Percentiles rank a stretch among this genome's conserved stretches.
Conservation (phyloP, 345 rosid species). For the Dovyalis caffra region DNA sequence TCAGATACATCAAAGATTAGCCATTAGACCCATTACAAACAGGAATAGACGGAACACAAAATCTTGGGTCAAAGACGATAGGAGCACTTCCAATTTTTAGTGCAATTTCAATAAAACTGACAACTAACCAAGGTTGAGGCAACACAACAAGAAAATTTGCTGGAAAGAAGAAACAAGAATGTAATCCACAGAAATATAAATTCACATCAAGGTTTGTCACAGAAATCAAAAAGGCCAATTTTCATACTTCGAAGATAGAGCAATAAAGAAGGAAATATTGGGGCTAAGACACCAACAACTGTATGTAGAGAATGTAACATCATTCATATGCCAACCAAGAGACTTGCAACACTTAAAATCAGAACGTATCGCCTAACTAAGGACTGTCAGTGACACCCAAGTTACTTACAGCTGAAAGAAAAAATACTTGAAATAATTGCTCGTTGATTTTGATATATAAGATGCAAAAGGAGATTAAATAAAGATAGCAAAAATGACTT, state of each 20-base stretch:
- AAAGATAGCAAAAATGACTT: slow-evolving; percentile 5
- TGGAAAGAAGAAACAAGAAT: background rate
- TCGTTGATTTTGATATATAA: background rate
- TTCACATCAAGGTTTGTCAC: background rate
- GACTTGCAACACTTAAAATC: background rate
- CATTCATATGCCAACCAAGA: background rate
- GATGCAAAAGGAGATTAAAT: background rate
- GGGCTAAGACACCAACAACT: background rate
- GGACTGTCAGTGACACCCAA: background rate
- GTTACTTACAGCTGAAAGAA: background rate
- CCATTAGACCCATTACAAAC: background rate
- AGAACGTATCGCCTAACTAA: background rate
- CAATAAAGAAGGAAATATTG: background rate
- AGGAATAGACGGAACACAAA: background rate
- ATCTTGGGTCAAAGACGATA: background rate
- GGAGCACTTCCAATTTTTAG: background rate
- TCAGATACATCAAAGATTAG: background rate
- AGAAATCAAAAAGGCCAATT: background rate
- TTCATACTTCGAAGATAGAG: background rate
- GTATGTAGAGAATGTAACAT: background rate
- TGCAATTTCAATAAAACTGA: background rate
- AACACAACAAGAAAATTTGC: background rate
- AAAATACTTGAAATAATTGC: background rate
- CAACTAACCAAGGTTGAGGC: background rate
- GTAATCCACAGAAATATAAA: background rate